Evolutionary conservation across 2,329 filamentous ascomycete genomes (phyloP).

Genomic region (Cercospora nicotianae): DNA sequence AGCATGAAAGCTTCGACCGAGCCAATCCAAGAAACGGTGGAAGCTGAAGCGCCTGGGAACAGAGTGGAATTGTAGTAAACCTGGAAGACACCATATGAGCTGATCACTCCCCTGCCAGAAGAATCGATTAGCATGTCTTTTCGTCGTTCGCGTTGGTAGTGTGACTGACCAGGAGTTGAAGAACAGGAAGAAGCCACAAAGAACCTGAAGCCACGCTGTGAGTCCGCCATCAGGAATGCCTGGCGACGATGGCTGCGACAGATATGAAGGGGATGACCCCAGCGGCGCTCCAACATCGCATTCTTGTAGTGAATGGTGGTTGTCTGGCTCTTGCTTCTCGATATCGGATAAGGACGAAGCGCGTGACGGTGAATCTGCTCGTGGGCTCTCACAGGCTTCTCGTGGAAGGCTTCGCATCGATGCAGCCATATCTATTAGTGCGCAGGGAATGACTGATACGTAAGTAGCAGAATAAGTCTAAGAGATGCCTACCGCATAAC

Average conservation of each 20-base stretch:
- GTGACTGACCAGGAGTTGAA: constrained; percentile 44
- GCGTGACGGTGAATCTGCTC: constrained; percentile 2
- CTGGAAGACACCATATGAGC: constrained; percentile 49
- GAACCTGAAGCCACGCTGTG: constrained; percentile 49
- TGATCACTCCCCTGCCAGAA: constrained; percentile 25
- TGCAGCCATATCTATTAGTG: not conserved
- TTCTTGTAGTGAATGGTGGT: not conserved
- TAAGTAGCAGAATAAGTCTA: too few relatives aligned
- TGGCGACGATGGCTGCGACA: constrained; percentile 24
- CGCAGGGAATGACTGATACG: not conserved
- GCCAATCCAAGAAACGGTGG: constrained; percentile 51
- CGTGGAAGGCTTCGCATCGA: not conserved
- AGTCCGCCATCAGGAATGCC: constrained; percentile 45
- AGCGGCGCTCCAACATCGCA: constrained; percentile 27
- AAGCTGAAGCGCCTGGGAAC: constrained; percentile 8
- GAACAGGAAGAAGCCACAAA: constrained; percentile 48
- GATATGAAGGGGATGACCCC: constrained; percentile 26
- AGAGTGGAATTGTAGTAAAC: constrained; percentile 48
- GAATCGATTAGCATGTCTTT: not conserved
- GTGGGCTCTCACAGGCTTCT: not conserved
- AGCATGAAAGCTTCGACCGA: constrained; percentile 53
- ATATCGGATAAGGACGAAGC: constrained; percentile 19
- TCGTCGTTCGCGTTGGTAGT: not conserved
- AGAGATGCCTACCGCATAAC: too few relatives aligned
- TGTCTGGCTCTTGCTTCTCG: constrained; percentile 17